Percentiles rank a stretch among this genome's conserved stretches.
These are phyloP conservation scores for Gossypium turneri DNA, from an alignment of 345 rosid genomes.

Conservation along the genomic window DNA sequence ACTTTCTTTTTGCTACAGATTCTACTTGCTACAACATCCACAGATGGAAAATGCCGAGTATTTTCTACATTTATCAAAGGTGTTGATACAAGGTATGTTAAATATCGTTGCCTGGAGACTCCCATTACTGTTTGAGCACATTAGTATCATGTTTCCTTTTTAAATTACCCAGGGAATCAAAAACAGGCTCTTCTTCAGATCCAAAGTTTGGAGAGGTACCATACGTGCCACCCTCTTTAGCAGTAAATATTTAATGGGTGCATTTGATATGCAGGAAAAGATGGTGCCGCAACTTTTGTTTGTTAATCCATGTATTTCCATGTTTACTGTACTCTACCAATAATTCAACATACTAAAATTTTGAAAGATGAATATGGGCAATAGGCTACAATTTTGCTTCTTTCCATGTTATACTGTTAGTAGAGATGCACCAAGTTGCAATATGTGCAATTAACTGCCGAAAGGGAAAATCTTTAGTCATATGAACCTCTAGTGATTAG, in stretches of 20 bases:
- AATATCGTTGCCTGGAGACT: background rate
- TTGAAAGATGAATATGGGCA: background rate
- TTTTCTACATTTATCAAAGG: conserved; percentile 98
- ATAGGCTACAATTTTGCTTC: background rate
- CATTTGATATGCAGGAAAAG: conserved; percentile 11
- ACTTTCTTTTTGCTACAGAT: conserved; percentile 39
- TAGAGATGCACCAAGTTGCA: background rate
- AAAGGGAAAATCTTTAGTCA: background rate
- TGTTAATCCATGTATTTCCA: background rate
- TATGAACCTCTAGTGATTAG: conserved; percentile 7
- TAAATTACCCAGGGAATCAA: conserved; percentile 58
- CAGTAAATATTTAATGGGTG: background rate
- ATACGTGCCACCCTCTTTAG: conserved; percentile 16
- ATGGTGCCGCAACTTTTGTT: background rate
- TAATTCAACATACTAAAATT: background rate
- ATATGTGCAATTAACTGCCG: background rate
- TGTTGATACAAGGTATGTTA: conserved; percentile 75
- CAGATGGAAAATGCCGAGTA: conserved; percentile 95
- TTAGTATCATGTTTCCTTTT: conserved; percentile 21
- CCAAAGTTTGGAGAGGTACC: conserved; percentile 94
- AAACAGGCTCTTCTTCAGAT: conserved; percentile 60
- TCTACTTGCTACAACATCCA: conserved; percentile 91
- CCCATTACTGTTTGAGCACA: conserved; percentile 14
- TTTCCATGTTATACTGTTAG: background rate
- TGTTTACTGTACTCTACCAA: background rate